Conservation (phyloP, 139 green algal species). For the Astrephomene gubernaculifera region DNA sequence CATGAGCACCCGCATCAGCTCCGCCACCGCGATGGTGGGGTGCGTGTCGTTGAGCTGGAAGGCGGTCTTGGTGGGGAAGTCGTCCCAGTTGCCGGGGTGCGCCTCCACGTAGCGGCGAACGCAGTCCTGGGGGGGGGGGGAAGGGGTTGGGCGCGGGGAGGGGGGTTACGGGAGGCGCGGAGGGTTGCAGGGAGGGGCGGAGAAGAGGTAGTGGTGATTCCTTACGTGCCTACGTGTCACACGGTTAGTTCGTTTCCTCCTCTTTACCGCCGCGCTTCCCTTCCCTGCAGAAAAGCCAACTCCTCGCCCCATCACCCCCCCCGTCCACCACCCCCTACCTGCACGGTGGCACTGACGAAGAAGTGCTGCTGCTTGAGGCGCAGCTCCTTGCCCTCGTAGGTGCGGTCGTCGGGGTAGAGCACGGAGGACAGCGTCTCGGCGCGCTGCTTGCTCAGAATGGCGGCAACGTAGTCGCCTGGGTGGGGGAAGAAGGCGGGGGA, state of each 20-base stretch:
- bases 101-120: slow-evolving; percentile 85
- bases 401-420: slow-evolving; percentile 98
- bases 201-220: background rate
- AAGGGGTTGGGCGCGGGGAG: background rate
- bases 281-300: too few species aligned
- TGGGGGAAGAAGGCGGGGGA: too few species aligned
- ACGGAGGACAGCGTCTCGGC: slow-evolving; percentile 96
- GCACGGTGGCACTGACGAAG: slow-evolving; percentile 96
- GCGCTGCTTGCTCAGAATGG: slow-evolving; percentile 96
- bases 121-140: slow-evolving; percentile 76
- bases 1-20: slow-evolving; percentile 99
- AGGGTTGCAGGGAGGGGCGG: background rate
- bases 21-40: slow-evolving; percentile 93
- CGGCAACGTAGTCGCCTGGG: slow-evolving; percentile 79
- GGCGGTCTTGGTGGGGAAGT: slow-evolving; percentile 90
- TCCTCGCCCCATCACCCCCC: background rate
- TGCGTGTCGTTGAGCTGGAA: slow-evolving; percentile 99
- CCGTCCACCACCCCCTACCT: slow-evolving; percentile 58
- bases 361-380: slow-evolving; percentile 99
- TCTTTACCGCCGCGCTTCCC: too few species aligned
- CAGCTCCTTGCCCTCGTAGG: slow-evolving; percentile 97
- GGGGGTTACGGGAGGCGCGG: background rate
- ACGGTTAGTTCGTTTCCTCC: too few species aligned
- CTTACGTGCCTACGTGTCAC: background rate
- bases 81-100: slow-evolving; percentile 72